These are phyloP conservation scores for Castanea sativa DNA, from an alignment of 306 rosid species.

Conservation along the genomic window DNA sequence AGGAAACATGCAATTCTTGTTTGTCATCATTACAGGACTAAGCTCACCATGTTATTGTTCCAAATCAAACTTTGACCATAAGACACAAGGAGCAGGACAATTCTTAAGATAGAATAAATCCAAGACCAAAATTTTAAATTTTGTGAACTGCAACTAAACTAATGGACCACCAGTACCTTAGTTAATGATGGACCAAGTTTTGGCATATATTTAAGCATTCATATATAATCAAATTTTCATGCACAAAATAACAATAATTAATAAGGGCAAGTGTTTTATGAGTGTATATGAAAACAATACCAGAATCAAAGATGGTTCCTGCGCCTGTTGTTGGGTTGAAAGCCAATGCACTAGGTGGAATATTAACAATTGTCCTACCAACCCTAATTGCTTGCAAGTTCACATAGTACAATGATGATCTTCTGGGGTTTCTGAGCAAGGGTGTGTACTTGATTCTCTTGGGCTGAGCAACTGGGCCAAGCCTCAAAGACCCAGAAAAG, in stretches of 20 bases:
- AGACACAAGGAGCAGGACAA: too few species aligned
- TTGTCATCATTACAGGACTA: constrained; percentile 5
- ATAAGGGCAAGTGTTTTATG: too few species aligned
- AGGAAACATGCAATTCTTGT: not conserved
- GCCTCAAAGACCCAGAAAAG: constrained; percentile 79
- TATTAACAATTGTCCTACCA: constrained; percentile 66
- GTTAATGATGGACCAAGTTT: too few species aligned
- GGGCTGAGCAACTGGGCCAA: constrained; percentile 89
- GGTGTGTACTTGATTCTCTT: constrained; percentile 76
- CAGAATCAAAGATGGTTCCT: constrained; percentile 87
- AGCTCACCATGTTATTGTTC: not conserved
- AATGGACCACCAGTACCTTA: not conserved
- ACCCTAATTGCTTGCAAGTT: constrained; percentile 65
- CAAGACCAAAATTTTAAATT: not conserved
- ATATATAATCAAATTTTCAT: not conserved
- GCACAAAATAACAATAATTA: not conserved
- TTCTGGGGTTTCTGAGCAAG: constrained; percentile 72
- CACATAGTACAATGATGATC: constrained; percentile 84
- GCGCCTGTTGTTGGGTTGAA: constrained; percentile 81
- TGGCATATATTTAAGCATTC: not conserved
- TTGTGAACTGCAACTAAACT: not conserved
- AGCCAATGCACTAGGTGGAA: constrained; percentile 74
- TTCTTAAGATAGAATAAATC: not conserved
- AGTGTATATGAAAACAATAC: constrained; percentile 31
- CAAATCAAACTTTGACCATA: not conserved